Conservation (phyloP, 2,329 filamentous ascomycete species). For the Botrytis tulipae region DNA sequence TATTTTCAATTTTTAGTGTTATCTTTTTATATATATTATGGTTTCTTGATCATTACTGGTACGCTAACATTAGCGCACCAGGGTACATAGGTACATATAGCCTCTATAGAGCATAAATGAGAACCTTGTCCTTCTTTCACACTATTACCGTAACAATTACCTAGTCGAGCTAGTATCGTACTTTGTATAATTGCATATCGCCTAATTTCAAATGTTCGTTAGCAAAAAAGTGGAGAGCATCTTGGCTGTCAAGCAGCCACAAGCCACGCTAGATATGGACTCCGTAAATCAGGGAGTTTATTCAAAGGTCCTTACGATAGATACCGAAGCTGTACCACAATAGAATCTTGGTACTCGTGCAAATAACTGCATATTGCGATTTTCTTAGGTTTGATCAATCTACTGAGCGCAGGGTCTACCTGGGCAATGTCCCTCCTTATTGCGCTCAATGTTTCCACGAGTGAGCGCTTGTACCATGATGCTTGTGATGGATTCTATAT, state of each 20-base stretch:
- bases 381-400: background rate
- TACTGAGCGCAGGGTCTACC: background rate
- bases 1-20: background rate
- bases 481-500: background rate
- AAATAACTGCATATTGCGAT: background rate
- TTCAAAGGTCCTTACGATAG: background rate
- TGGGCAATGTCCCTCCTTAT: background rate
- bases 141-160: too few species aligned
- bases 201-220: background rate
- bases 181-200: background rate
- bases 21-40: background rate
- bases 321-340: background rate
- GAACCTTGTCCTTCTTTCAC: too few species aligned
- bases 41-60: background rate
- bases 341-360: background rate
- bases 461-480: background rate
- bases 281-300: background rate
- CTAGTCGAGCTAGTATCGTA: too few species aligned
- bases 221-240: conserved; percentile 1
- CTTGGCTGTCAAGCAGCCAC: conserved; percentile 3
- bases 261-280: background rate
- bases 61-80: too few species aligned
- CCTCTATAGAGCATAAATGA: too few species aligned
- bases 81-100: too few species aligned
- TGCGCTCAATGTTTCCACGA: conserved; percentile 1